Evolutionary conservation across 805 yeast genomes (phyloP).

Genomic region (Schwanniomyces sp.): DNA sequence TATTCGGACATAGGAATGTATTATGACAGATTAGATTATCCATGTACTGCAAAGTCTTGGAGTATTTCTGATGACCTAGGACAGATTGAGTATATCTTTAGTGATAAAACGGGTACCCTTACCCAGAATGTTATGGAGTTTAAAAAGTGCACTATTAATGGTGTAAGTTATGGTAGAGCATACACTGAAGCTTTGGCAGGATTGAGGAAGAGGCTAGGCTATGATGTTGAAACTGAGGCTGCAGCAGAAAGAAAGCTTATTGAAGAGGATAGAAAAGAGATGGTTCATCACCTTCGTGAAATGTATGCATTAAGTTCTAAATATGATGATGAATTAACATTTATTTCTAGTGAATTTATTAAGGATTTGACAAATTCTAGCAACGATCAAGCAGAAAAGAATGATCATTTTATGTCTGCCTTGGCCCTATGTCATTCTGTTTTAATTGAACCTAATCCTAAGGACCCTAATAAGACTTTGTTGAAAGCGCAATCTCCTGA

Average conservation of each 20-base stretch:
- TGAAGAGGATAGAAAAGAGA: constrained; percentile 54
- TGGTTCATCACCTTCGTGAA: constrained; percentile 43
- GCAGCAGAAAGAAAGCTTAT: constrained; percentile 53
- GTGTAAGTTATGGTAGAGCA: constrained; percentile 71
- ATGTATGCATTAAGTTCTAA: constrained; percentile 22
- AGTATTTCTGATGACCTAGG: constrained; percentile 84
- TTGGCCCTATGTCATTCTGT: constrained; percentile 81
- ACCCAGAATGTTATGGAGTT: constrained; percentile 87
- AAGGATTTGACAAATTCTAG: constrained; percentile 61
- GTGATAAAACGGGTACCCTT: constrained; percentile 83
- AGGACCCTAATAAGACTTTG: constrained; percentile 52
- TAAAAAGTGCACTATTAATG: constrained; percentile 76
- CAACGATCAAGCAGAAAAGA: constrained; percentile 51
- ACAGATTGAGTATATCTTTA: constrained; percentile 79
- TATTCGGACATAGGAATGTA: constrained; percentile 75
- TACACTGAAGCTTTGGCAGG: constrained; percentile 85
- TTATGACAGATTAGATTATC: constrained; percentile 67
- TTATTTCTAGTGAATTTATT: constrained; percentile 65
- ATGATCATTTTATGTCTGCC: constrained; percentile 75
- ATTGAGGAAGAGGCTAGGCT: constrained; percentile 72
- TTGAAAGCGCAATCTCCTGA: constrained; percentile 83
- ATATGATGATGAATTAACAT: constrained; percentile 64
- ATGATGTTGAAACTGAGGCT: constrained; percentile 67
- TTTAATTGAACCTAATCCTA: constrained; percentile 63
- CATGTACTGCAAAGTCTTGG: constrained; percentile 86